Base-by-base conservation (phyloP, 1,284 basidiomycete species). In the Boletus calvinii region DNA sequence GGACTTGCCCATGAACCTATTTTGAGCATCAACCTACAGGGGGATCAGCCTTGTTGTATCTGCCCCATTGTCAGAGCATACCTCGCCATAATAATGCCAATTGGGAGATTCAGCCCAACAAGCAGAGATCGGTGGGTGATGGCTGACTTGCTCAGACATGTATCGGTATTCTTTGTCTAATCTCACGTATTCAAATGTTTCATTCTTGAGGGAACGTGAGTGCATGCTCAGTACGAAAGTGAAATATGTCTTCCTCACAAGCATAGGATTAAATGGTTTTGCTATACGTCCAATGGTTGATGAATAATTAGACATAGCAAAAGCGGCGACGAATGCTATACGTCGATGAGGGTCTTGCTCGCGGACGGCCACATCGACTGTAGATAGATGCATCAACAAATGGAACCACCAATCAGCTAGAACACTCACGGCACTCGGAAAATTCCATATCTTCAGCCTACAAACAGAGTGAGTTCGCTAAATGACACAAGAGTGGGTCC, bases 241-340 rank as follows among this genome's bases (percentile, higher is more conserved):
- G 1, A 35, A 42, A 35, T 3, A 6, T 6, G 12, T n/a, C 40
- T 40, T 22, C 29, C 68, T 52, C 56, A 90, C 88, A 50, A 93
- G 81, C 87, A 93, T 92, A 4, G 91, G 91, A 66, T 96, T 95
- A 73, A 95, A 95, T 1, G 93, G 94, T 70, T 96, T 95, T n/a
- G 93, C 93, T 55, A 97, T 94, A 35, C 94, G 82, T 4, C 92
- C 92, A 59, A 97, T 93, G 1, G 96, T 98, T 26, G 92, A 94
- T 11, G 92, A 94, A 73, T 99, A 98, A 74, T 98, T 98, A 37
- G 90, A 93, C 92, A 97, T 97, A 2, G 94, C 96, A 70, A 98
- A 99, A 0, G 94, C 96, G 11, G 91, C 94, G 4, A 99, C 94
- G 64, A 88, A 99, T 0, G 94, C 94, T 53, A 98, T 85, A 7